Base-by-base conservation (phyloP, 139 green algal genomes). In the Coelastrella sp. region DNA sequence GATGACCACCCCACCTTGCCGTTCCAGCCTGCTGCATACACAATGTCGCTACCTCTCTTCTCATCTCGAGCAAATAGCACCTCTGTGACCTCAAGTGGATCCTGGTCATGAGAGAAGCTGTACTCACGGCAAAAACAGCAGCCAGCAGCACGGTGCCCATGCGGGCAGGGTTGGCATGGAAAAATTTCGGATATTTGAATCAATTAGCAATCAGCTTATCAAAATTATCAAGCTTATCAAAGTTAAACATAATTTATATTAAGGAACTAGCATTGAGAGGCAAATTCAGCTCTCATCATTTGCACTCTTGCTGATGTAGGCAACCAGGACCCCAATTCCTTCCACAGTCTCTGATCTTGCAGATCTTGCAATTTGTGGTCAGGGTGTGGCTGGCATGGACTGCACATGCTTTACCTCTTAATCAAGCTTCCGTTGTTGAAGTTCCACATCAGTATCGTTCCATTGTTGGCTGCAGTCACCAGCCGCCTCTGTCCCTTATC, bases 401-500 rank as follows among this genome's bases (percentile, higher is more conserved):
- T n/a, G n/a, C n/a, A n/a, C n/a, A n/a, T 6, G 6, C 17, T 30
- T 2, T 53, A 81, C 81, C 69, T 75, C 66, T 72, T 64, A 43
- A 96, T 84, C 76, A 94, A 85, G 34, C 79, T 89, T 25, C 94
- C 94, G 64, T 95, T 97, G 91, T 96, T 98, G 93, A 98, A 98
- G 88, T 98, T 98, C 93, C 94, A 97, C 71, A 96, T 92, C 34
- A 86, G 85, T 2, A 98, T 87, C 27, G 76, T 82, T 21, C 92
- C 95, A 25, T 92, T 82, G 66, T 95, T 91, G 1, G 73, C 87
- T 19, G 91, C 93, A 5, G 94, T 96, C 59, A 97, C 80, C 71
- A 98, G 88, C 13, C 94, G 92, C 23, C 95, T 90, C 86, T 95
- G 87, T 64, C 92, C 95, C 43, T 89, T 83, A 83, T 98, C 95